These are phyloP conservation scores for Pichia kluyveri DNA, from an alignment of 805 yeast species.

Conservation along the genomic window DNA sequence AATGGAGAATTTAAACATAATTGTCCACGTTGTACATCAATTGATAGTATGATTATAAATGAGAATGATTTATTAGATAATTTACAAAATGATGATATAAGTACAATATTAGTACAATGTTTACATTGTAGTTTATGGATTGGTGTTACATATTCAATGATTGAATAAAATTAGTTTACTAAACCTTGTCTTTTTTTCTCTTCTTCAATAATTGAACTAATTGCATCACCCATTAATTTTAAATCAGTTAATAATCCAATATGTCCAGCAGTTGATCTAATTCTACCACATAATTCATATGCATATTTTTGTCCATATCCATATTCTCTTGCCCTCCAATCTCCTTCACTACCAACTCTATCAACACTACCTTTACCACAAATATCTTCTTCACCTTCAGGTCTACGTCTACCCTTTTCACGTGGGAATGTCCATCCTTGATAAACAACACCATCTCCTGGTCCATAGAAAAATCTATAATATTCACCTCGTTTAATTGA, in stretches of 20 bases:
- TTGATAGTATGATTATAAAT: conserved; percentile 41
- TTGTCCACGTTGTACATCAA: conserved; percentile 55
- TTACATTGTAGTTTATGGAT: conserved; percentile 81
- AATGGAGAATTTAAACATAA: conserved; percentile 5
- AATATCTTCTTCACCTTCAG: not conserved
- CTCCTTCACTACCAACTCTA: not conserved
- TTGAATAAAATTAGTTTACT: not conserved
- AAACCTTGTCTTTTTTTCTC: conserved; percentile 27
- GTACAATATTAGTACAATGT: conserved; percentile 55
- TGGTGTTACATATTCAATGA: conserved; percentile 46
- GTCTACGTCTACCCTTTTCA: conserved; percentile 3
- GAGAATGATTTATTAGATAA: conserved; percentile 45
- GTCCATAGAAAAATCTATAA: conserved; percentile 71
- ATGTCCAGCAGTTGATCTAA: conserved; percentile 63
- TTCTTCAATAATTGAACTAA: conserved; percentile 52
- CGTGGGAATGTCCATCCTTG: conserved; percentile 80
- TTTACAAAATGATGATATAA: conserved; percentile 35
- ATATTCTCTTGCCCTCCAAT: conserved; percentile 9
- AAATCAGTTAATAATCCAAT: conserved; percentile 72
- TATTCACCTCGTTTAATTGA: conserved; percentile 67
- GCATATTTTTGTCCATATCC: conserved; percentile 34
- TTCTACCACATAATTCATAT: conserved; percentile 61
- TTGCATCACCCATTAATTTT: conserved; percentile 61
- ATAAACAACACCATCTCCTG: conserved; percentile 91
- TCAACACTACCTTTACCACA: conserved; percentile 2